These are phyloP conservation scores for Bruguiera sexangula DNA, from an alignment of 345 rosid genomes.

Conservation along the genomic window DNA sequence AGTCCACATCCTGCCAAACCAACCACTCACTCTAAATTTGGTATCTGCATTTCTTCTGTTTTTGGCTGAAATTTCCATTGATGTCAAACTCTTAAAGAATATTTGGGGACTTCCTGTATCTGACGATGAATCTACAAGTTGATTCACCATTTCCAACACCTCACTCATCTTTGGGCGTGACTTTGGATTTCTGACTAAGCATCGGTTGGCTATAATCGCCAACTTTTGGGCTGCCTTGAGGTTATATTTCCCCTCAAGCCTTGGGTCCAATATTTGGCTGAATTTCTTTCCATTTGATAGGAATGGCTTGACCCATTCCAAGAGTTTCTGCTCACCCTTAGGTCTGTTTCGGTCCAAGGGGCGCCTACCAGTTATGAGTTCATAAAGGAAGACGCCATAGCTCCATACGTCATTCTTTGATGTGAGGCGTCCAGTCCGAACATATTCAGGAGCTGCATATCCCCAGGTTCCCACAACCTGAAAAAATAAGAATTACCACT, in stretches of 20 bases:
- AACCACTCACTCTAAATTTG: background rate
- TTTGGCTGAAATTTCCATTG: slow-evolving; percentile 22
- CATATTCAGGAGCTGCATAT: slow-evolving; percentile 87
- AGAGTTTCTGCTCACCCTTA: slow-evolving; percentile 72
- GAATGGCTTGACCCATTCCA: slow-evolving; percentile 83
- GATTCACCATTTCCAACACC: slow-evolving; percentile 65
- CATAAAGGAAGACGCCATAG: slow-evolving; percentile 89
- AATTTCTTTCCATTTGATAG: slow-evolving; percentile 57
- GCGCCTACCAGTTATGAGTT: slow-evolving; percentile 81
- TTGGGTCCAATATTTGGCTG: slow-evolving; percentile 56
- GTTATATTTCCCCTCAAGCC: slow-evolving; percentile 52
- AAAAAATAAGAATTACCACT: slow-evolving; percentile 9
- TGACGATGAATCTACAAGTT: slow-evolving; percentile 43
- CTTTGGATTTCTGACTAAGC: slow-evolving; percentile 68
- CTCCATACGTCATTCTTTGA: slow-evolving; percentile 88
- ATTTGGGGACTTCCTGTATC: slow-evolving; percentile 32
- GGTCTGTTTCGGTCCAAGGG: slow-evolving; percentile 81
- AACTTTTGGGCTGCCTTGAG: slow-evolving; percentile 58
- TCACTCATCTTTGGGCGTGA: slow-evolving; percentile 89
- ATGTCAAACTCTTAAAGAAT: slow-evolving; percentile 35
- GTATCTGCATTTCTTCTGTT: background rate
- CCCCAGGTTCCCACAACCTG: slow-evolving; percentile 95
- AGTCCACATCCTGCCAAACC: background rate
- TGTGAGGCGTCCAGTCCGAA: slow-evolving; percentile 81
- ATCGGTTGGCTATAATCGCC: slow-evolving; percentile 62